phyloP scores from a whole-genome alignment of 345 rosid species.

The Salix exigua region DNA sequence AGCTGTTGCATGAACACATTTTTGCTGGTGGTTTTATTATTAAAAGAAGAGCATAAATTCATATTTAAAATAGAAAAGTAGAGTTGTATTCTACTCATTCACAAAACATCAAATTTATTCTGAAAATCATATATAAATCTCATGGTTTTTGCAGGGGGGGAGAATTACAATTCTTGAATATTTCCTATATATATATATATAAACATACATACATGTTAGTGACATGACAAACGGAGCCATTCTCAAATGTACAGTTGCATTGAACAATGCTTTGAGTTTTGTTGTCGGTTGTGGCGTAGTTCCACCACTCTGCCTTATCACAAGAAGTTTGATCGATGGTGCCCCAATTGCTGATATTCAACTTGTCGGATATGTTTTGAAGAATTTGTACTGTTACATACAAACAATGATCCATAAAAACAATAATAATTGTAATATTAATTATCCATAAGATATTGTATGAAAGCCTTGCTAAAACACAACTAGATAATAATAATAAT shows the following conservation, averaged over 20 bases:
- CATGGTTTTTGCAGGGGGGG: neutral
- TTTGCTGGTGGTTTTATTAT: no score
- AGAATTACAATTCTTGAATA: no score
- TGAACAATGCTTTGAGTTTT: slow-evolving; percentile 25
- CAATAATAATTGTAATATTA: no score
- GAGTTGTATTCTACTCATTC: no score
- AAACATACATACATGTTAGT: slow-evolving; percentile 46
- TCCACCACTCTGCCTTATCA: slow-evolving; percentile 43
- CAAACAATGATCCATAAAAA: no score
- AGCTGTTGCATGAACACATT: no score
- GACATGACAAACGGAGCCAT: slow-evolving; percentile 48
- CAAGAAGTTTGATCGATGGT: slow-evolving; percentile 40
- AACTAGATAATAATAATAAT: no score
- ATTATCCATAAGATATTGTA: no score
- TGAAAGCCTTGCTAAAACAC: no score
- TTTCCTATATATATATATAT: neutral
- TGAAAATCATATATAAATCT: neutral
- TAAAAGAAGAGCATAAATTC: no score
- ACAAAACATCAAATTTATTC: no score
- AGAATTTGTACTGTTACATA: slow-evolving; percentile 45
- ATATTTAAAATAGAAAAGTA: no score
- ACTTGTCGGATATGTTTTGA: slow-evolving; percentile 37
- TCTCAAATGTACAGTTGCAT: slow-evolving; percentile 46
- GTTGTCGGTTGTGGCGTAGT: neutral
- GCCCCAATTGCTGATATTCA: slow-evolving; percentile 27